phyloP scores from a whole-genome alignment of 2,329 filamentous ascomycete species.

The Boeremia lycopersici region DNA sequence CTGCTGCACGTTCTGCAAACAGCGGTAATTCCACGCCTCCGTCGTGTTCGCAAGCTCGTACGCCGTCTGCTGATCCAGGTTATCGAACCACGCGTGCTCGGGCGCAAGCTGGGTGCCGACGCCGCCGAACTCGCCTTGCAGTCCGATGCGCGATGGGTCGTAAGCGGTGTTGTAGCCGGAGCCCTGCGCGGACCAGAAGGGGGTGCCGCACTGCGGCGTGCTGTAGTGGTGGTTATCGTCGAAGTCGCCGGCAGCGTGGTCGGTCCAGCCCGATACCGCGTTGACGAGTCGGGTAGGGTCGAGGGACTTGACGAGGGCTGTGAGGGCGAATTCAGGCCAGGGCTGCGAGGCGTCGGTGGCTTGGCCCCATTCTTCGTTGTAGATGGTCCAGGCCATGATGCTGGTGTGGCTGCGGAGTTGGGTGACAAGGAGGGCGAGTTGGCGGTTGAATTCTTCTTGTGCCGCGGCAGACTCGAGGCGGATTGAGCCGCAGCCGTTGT shows the following conservation, averaged over 20 bases:
- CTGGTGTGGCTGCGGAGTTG: conserved; percentile 69
- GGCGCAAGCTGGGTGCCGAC: conserved; percentile 69
- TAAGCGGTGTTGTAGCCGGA: conserved; percentile 56
- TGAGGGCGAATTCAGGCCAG: conserved; percentile 64
- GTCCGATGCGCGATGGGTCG: conserved; percentile 64
- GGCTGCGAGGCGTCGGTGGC: conserved; percentile 46
- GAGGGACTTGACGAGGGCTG: conserved; percentile 59
- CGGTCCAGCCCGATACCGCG: conserved; percentile 68
- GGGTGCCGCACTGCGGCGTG: conserved; percentile 72
- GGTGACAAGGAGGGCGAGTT: conserved; percentile 65
- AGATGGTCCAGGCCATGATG: conserved; percentile 71
- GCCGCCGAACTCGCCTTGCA: conserved; percentile 75
- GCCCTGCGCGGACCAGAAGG: conserved; percentile 67
- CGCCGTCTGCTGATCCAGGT: conserved; percentile 63
- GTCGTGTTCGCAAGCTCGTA: conserved; percentile 68
- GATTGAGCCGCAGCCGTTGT: conserved; percentile 18
- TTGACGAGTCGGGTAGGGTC: conserved; percentile 70
- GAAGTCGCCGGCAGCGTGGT: conserved; percentile 71
- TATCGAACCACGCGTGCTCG: conserved; percentile 68
- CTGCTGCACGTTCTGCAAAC: conserved; percentile 58
- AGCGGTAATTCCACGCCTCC: conserved; percentile 70
- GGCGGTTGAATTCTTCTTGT: conserved; percentile 68
- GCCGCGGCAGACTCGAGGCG: conserved; percentile 47
- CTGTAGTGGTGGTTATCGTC: conserved; percentile 74
- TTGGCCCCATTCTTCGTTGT: conserved; percentile 76